Evolutionary conservation across 441 rosid species (phyloP), one percentile per base, ranked within the genome.

Genomic region (Adansonia grandidieri): DNA sequence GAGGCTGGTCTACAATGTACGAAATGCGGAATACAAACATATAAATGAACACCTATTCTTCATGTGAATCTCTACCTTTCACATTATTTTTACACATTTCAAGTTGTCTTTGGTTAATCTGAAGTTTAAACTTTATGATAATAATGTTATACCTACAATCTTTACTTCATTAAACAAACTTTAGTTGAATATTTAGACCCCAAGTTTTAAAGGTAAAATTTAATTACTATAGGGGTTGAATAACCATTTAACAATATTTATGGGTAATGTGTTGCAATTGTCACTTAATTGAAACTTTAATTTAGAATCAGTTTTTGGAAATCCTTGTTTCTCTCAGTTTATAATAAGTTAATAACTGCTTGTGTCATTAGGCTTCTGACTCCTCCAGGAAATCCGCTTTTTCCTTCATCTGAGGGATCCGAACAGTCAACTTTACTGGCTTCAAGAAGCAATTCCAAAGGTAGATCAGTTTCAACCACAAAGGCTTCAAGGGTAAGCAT

Each of bases 351-450:
- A 37, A 37, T 40, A 24, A 11, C 65, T 77, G 14, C 7, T 44
- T 13, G 3, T 83, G 70, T 84, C 75, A 45, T 22, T 77, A 96
- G 99, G 99, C 97, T 96, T 83, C 97, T 94, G 66, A 92, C 99
- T 50, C 99, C 99, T 80, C 99, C 99, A 15, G 98, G 93, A 81
- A 94, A 97, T 82, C 99, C 98, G 19, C 92, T 92, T 57, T 86
- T 85, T 87, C 84, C 92, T 66, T 87, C 94, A 64, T 83, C 89
- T 1, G 90, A 88, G 57, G 93, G 89, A 72, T 84, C 70, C 9
- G 95, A 90, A 67, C 94, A 89, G 74, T 86, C 88, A 54, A 78
- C 86, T 56, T 54, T 81, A 1, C 85, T 81, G 45, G 93, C 90
- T 82, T 87, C 91, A n/a, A 90, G 89, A 86, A 82, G 83, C 78